Base-by-base conservation (phyloP, 495 filamentous ascomycete species). In the Terfezia claveryi region DNA sequence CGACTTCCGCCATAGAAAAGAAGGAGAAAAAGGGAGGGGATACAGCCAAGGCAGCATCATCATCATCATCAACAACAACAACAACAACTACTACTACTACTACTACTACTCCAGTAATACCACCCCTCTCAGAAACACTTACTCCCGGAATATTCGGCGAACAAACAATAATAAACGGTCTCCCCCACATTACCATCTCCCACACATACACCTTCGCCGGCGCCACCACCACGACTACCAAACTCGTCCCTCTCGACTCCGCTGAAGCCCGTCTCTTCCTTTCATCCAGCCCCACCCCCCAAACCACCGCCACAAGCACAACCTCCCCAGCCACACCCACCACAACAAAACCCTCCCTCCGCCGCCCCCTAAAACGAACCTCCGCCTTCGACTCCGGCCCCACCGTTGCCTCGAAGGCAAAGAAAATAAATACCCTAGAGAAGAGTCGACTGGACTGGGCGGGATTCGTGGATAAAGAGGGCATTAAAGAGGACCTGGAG, bases 361-460 rank as follows among this genome's bases (percentile, higher is more conserved):
- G 78, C 37, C 76, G 85, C 14, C 84, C 85, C 2, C 75, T 79
- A 59, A 77, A 78, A 23, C 80, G 83, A 44, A 74, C 82, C 4
- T 93, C 85, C 0, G 73, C 77, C 14, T 94, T 96, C 61, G 91
- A 96, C 56, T 85, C 89, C 11, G 72, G 76, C 12, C 59, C 66
- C 9, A 61, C 65, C 10, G 62, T 62, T n/a, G 59, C 61, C 36
- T 72, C 73, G 5, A 75, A 75, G 55, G 81, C 83, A 50, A 79
- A 81, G 64, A 95, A 95, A 64, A 75, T 96, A 64, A 96, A 94
- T 66, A 93, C 88, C 1, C 82, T 98, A 23, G 87, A 96, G 70
- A 98, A 98, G 72, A 88, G 83, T 38, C 74, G 84, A 52, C 74
- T 94, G 70, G 91, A 98, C 66, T 98, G 91, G 91, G 86, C 85